Evolutionary conservation across 2,329 filamentous ascomycete species (phyloP), one percentile per base, ranked within the genome.

Genomic region (Penicillium sp.): DNA sequence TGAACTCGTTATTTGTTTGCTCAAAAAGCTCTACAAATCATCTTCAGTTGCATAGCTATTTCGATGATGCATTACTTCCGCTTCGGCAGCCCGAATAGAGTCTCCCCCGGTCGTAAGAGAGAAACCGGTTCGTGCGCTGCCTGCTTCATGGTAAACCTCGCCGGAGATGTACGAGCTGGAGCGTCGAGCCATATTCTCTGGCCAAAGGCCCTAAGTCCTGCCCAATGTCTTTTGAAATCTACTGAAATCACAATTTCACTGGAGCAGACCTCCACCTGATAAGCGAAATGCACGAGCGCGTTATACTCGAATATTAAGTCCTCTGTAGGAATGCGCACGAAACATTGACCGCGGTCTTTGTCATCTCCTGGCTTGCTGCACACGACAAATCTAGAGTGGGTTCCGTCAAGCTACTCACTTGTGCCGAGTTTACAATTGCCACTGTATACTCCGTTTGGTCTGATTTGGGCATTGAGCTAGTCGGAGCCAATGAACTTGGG

Each of bases 121-220:
- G n/a, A 45, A 50, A 1, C 55, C 55, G 0, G 53, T 62, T 15
- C 59, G 60, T 9, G 60, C 60, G 21, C 42, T 63, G 10, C 60
- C 60, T 15, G 55, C 60, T 29, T 62, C 59, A 51, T 63, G 60
- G 60, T 63, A 63, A 23, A 63, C 52, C 12, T 57, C 59, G 8
- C 59, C 53, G 6, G 60, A 63, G 12, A 63, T 63, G 60, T 63
- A 63, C 8, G 55, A 63, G n/a, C 41, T 63, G 3, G 60, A 63
- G 29, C 60, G 60, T 4, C 57, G 59, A 13, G 57, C 60, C 1
- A 63, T 63, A 18, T 63, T 63, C 13, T 63, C 60, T 1, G n/a
- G n/a, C n/a, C n/a, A n/a, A n/a, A n/a, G n/a, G n/a, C n/a, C n/a
- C n/a, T n/a, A n/a, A n/a, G n/a, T n/a, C n/a, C n/a, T n/a, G n/a